Base-by-base conservation (phyloP, 805 yeast genomes). In the Vanderwaltozyma yarrowii region DNA sequence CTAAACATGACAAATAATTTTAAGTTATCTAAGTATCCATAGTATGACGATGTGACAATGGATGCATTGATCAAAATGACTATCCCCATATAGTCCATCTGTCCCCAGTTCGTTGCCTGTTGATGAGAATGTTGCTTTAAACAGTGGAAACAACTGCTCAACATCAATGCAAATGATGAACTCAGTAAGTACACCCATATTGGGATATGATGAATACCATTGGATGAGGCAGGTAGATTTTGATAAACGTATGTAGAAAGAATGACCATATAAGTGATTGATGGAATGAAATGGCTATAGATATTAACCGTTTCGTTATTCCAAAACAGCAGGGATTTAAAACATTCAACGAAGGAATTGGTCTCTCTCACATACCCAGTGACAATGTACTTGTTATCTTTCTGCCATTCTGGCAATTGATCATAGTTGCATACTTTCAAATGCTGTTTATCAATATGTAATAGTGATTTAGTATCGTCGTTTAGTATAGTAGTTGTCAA, bases 231-330 rank as follows among this genome's bases (percentile, higher is more conserved):
- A n/a, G n/a, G n/a, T n/a, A 21, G 24, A 10, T 21, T 6, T 21
- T 10, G 10, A 21, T 21, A 7, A 24, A 24, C 27, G 12, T 7
- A 7, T 26, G 29, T 6, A 26, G n/a, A 13, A 7, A 13, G 12
- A 7, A n/a, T n/a, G 6, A 26, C 12, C 18, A 12, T 7, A 16
- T 17, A 30, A 10, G n/a, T 17, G 5, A 30, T 11, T 4, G 32
- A 17, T 5, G 32, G 32, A 12, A 17, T 17, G 8, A 30, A 6
- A 51, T 81, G 92, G 3, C 80, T 59, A 60, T 78, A 80, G 18
- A 82, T 77, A 52, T 82, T 81, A 15, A 79, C 76, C 0, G 85
- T 64, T 57, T 81, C 92, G 47, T 82, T 82, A 58, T 81, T 86
- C 31, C 77, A 45, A 45, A 72, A 74, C 7, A 64, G 45, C 33